phyloP scores from a whole-genome alignment of 2,329 filamentous ascomycete genomes.

The Fusarium sp. region DNA sequence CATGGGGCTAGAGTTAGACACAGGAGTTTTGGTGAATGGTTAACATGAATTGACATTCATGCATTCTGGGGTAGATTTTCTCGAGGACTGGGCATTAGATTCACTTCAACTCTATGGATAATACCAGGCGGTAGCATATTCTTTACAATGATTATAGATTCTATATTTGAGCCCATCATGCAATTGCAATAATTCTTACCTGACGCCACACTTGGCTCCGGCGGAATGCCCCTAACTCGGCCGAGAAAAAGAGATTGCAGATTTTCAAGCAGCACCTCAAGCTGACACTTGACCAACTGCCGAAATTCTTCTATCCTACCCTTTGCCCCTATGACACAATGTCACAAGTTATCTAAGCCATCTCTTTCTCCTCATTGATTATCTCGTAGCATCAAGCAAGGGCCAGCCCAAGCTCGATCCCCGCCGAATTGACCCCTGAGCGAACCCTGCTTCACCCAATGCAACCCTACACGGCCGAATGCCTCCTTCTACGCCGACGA shows the following conservation, averaged over 20 bases:
- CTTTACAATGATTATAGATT: not conserved
- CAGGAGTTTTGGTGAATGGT: not conserved
- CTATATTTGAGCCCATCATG: not conserved
- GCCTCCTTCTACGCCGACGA: not conserved
- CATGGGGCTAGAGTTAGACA: not conserved
- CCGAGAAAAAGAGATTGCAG: not conserved
- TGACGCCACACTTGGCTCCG: not conserved
- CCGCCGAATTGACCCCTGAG: not conserved
- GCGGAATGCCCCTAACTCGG: not conserved
- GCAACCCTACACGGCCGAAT: conserved; percentile 4
- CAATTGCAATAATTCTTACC: too few relatives aligned
- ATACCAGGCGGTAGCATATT: not conserved
- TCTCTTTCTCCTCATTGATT: not conserved
- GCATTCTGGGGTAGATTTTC: not conserved
- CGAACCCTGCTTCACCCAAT: not conserved
- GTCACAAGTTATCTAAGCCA: not conserved
- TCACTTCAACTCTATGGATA: not conserved
- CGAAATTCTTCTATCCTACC: not conserved
- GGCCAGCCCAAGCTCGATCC: not conserved
- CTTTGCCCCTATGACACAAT: not conserved
- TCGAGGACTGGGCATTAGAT: not conserved
- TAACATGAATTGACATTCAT: not conserved
- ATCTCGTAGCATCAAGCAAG: not conserved
- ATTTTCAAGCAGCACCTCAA: not conserved
- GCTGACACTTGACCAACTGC: not conserved